Evolutionary conservation across 1,139 yeast genomes (phyloP).

Genomic region (Blastobotrys proliferans): DNA sequence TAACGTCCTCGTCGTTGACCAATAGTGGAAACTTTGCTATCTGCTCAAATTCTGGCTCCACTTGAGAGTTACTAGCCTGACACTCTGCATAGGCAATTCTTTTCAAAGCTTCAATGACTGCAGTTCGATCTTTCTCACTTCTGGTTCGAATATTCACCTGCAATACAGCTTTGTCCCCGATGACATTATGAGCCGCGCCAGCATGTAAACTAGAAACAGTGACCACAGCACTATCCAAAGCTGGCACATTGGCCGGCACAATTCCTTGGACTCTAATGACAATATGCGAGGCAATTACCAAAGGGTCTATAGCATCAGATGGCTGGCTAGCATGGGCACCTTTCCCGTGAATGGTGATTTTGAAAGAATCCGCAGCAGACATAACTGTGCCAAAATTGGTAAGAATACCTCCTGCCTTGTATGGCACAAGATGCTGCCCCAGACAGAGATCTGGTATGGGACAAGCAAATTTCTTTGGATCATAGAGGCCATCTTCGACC

Average conservation of each 20-base stretch:
- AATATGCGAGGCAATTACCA: background rate
- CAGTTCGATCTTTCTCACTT: background rate
- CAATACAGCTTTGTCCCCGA: background rate
- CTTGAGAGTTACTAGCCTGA: background rate
- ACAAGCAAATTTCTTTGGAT: conserved; percentile 4
- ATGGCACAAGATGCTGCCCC: conserved; percentile 1
- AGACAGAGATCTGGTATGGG: conserved; percentile 1
- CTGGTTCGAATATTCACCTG: conserved; percentile 1
- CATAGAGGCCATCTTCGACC: conserved; percentile 1
- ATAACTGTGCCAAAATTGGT: background rate
- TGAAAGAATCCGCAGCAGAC: background rate
- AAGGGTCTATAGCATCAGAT: background rate
- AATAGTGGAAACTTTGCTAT: background rate
- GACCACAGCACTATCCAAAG: background rate
- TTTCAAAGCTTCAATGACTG: background rate
- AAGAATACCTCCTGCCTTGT: background rate
- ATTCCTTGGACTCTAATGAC: background rate
- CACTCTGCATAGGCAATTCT: background rate
- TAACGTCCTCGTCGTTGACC: background rate
- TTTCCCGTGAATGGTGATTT: background rate
- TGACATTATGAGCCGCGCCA: background rate
- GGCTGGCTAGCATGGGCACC: conserved; percentile 2
- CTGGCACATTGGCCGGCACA: background rate
- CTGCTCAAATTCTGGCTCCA: background rate
- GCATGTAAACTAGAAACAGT: background rate